A percentile compares a stretch with the other conserved stretches of the same genome.
phyloP scores from a whole-genome alignment of 2,329 filamentous ascomycete genomes.

The Corynespora cassiicola region DNA sequence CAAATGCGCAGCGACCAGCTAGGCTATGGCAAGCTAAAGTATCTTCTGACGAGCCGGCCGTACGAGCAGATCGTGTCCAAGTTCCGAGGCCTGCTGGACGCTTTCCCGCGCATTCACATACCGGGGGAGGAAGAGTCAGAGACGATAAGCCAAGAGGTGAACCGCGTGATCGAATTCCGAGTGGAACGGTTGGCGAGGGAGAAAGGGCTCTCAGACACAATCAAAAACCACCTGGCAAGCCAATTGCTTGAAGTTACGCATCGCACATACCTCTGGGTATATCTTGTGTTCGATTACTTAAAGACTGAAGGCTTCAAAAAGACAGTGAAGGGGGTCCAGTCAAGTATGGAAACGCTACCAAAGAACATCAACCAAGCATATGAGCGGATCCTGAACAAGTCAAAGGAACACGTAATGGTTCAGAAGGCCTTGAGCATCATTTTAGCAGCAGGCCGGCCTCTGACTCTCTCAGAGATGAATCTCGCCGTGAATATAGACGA shows the following conservation, averaged over 20 bases:
- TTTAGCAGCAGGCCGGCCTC: constrained; percentile 12
- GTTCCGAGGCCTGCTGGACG: constrained; percentile 13
- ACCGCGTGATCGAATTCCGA: constrained; percentile 19
- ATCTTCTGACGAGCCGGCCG: constrained; percentile 24
- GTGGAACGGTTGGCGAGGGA: constrained; percentile 18
- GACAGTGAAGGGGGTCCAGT: constrained; percentile 14
- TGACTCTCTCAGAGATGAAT: constrained; percentile 18
- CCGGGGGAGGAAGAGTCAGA: constrained; percentile 26
- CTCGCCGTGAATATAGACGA: constrained; percentile 13
- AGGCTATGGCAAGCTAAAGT: constrained; percentile 14
- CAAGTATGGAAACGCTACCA: constrained; percentile 12
- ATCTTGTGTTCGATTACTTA: constrained; percentile 21
- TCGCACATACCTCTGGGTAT: constrained; percentile 26
- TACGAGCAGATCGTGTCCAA: constrained; percentile 21
- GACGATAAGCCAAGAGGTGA: constrained; percentile 25
- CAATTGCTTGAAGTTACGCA: constrained; percentile 17
- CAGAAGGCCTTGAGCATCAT: constrained; percentile 11
- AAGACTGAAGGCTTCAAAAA: constrained; percentile 12
- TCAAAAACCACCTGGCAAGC: constrained; percentile 14
- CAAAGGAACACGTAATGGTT: constrained; percentile 13
- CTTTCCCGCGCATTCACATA: constrained; percentile 23
- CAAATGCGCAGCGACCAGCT: constrained; percentile 12
- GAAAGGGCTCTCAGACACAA: constrained; percentile 14
- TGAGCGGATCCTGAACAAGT: constrained; percentile 19
- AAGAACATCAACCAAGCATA: constrained; percentile 18